These are phyloP conservation scores for Xylaria arbuscula DNA, from an alignment of 2,329 filamentous ascomycete species.

Conservation along the genomic window DNA sequence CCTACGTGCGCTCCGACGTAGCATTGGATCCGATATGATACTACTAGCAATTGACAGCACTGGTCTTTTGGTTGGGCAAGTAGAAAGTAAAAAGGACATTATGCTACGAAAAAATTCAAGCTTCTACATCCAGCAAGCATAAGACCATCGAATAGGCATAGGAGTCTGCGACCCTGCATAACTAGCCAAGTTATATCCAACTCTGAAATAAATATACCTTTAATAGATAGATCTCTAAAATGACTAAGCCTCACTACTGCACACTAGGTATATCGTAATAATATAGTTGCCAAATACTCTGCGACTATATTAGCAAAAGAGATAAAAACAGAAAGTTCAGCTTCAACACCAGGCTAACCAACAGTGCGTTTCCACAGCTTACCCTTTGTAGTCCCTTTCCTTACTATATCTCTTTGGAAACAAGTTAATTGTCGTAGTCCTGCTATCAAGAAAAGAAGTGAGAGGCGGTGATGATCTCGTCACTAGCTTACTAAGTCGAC, in stretches of 20 bases:
- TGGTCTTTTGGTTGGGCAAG: background rate
- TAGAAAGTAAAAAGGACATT: background rate
- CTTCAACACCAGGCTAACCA: background rate
- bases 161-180: background rate
- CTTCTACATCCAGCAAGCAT: background rate
- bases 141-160: background rate
- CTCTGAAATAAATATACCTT: background rate
- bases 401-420: background rate
- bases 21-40: background rate
- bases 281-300: background rate
- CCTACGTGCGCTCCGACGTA: background rate
- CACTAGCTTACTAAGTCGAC: slow-evolving; percentile 3
- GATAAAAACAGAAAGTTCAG: background rate
- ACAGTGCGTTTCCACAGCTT: background rate
- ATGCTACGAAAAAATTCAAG: background rate
- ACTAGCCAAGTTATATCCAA: background rate
- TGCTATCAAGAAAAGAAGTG: background rate
- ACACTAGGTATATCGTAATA: background rate
- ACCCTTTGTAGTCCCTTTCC: background rate
- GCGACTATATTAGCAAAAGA: background rate
- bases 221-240: background rate
- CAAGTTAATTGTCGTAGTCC: background rate
- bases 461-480: background rate
- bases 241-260: background rate
- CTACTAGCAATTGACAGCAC: no score